Percentiles rank a stretch among this genome's conserved stretches.
Evolutionary conservation across 2,329 filamentous ascomycete genomes (phyloP).

Genomic region (Trichophyton benhamiae): DNA sequence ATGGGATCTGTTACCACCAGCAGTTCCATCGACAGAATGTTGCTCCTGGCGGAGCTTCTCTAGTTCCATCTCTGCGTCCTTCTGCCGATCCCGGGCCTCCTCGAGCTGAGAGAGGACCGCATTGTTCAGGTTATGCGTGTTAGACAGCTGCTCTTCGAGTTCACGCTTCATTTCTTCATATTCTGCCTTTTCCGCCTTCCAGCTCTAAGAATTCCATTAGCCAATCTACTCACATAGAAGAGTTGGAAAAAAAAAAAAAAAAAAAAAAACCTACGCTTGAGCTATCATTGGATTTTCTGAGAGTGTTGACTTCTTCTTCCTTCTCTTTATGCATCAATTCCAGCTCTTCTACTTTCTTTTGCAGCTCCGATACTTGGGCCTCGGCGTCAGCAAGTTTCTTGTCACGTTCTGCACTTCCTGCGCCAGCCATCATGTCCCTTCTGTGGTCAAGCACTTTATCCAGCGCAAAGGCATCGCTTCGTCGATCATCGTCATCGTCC

Average conservation of each 20-base stretch:
- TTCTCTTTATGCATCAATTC: conserved; percentile 58
- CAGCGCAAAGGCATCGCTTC: conserved; percentile 53
- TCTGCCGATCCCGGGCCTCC: conserved; percentile 56
- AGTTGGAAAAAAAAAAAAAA: not conserved
- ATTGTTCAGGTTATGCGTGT: conserved; percentile 67
- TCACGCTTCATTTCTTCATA: conserved; percentile 48
- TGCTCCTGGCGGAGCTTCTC: conserved; percentile 17
- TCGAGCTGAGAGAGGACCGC: conserved; percentile 69
- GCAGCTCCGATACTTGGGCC: conserved; percentile 59
- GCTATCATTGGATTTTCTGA: conserved; percentile 47
- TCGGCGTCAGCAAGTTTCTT: conserved; percentile 71
- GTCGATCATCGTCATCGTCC: conserved; percentile 42
- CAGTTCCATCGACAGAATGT: not conserved
- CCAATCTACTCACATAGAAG: not conserved
- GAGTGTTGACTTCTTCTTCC: conserved; percentile 54
- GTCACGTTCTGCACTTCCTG: conserved; percentile 43
- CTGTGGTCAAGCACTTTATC: conserved; percentile 38
- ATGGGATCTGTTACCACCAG: not conserved
- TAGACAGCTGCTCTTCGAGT: conserved; percentile 60
- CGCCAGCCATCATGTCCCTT: conserved; percentile 36
- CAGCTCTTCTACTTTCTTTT: conserved; percentile 59
- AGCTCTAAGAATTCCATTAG: conserved; percentile 12
- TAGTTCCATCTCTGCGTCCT: conserved; percentile 49
- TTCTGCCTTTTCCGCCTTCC: conserved; percentile 55
- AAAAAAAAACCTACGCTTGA: conserved; percentile 29